These are phyloP conservation scores for Phytophthora melonis DNA, from an alignment of 352 stramenopile species.

Conservation along the genomic window DNA sequence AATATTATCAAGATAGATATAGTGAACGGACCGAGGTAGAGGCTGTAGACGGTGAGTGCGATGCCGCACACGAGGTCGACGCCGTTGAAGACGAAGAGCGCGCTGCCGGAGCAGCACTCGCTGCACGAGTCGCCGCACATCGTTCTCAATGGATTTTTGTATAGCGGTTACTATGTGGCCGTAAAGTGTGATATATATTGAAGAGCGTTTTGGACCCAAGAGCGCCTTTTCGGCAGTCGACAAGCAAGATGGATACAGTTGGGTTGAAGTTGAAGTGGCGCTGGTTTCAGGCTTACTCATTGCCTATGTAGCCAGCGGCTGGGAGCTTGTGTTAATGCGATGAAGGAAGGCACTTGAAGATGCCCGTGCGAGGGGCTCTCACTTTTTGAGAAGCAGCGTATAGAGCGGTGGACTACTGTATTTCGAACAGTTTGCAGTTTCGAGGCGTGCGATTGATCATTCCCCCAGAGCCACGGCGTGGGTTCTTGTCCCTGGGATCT, in stretches of 20 bases:
- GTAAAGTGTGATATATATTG: neutral
- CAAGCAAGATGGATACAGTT: constrained; percentile 20
- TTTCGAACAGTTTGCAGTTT: constrained; percentile 14
- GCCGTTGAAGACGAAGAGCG: constrained; percentile 78
- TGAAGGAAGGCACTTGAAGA: neutral
- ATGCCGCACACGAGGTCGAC: constrained; percentile 71
- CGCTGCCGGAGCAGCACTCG: constrained; percentile 66
- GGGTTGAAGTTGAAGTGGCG: constrained; percentile 13
- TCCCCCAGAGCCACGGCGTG: neutral
- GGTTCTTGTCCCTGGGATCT: no score
- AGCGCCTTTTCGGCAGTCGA: constrained; percentile 4
- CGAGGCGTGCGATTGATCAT: constrained; percentile 5
- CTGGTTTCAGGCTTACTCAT: neutral
- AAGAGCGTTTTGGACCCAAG: constrained; percentile 1
- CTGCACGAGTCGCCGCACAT: constrained; percentile 50
- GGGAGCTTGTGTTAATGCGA: neutral
- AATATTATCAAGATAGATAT: no score
- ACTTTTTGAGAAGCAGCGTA: neutral
- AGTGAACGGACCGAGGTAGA: constrained; percentile 55
- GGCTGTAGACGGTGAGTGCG: constrained; percentile 64
- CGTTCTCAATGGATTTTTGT: neutral
- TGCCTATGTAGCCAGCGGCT: neutral
- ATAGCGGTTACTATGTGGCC: neutral
- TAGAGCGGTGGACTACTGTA: neutral
- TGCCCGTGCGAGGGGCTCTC: neutral